Evolutionary conservation across 202 grass and related monocot genomes (phyloP), one percentile per base, ranked within the genome.

Genomic region (Tripidium arundinaceum): DNA sequence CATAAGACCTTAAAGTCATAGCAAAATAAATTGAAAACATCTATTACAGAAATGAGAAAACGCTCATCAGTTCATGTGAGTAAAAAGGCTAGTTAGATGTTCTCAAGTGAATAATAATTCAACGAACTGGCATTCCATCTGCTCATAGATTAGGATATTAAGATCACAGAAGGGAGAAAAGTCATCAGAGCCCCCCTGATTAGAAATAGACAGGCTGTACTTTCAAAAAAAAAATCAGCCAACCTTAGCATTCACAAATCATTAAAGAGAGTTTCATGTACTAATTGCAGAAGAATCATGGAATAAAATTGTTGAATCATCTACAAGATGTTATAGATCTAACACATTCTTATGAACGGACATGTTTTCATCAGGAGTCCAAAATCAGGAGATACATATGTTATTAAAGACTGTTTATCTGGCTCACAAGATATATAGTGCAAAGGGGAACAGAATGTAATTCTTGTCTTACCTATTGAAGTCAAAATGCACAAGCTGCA

Each of bases 401-500:
- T n/a, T 60, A 78, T 25, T 79, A 15, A 79, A 26, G 19, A 41
- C 9, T 70, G 12, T 62, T 64, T 33, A 86, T 50, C n/a, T 50
- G 45, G 37, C 19, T 59, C 19, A 36, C 50, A 65, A 4, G 33
- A 66, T 42, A 37, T 24, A 71, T 67, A 22, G 64, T 47, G 19
- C 26, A 45, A 65, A 64, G 34, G 19, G 62, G 26, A 69, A 78
- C 15, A 28, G 46, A 47, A 54, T 40, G 72, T 6, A 81, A 65
- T 77, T 66, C 15, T 26, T 73, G 36, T 58, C 68, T 72, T 93
- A 99, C 96, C 96, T 99, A 86, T 99, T 99, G 62, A 99, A 99
- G 71, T 99, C 92, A 65, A 99, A 93, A 96, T 99, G 96, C 45
- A 99, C 96, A 62, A 93, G 67, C 38, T 99, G 96, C 90, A 95